Percentiles rank a stretch among this genome's conserved stretches.
phyloP scores from a whole-genome alignment of 192 early-diverging fungal genomes.

The Coemansia sp. region DNA sequence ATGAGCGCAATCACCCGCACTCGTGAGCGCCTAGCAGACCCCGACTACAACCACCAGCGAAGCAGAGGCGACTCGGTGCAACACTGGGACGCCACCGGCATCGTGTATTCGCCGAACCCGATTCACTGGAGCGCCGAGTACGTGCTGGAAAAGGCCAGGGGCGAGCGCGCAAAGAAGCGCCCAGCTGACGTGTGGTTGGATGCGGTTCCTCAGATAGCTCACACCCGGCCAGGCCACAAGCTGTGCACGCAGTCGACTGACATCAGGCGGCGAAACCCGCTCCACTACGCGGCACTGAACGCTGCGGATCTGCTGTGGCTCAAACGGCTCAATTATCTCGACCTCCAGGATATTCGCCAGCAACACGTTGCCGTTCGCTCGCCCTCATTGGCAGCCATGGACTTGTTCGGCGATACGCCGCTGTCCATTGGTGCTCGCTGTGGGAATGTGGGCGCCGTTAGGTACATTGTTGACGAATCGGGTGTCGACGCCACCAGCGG shows the following conservation, averaged over 20 bases:
- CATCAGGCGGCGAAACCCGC: conserved; percentile 36
- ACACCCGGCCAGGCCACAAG: conserved; percentile 13
- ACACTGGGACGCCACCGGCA: conserved; percentile 15
- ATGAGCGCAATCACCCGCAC: conserved; percentile 25
- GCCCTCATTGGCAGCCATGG: conserved; percentile 23
- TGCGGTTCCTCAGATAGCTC: conserved; percentile 22
- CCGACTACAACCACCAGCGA: conserved; percentile 9
- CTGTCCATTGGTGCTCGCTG: conserved; percentile 41
- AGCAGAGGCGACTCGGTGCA: not conserved
- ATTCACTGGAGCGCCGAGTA: conserved; percentile 41
- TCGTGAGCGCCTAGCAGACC: conserved; percentile 15
- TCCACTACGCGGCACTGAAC: conserved; percentile 44
- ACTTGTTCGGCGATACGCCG: conserved; percentile 42
- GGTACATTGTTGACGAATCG: conserved; percentile 47
- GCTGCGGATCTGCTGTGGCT: conserved; percentile 35
- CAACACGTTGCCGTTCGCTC: conserved; percentile 6
- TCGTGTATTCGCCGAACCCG: conserved; percentile 20
- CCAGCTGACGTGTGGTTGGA: conserved; percentile 40
- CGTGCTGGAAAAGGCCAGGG: conserved; percentile 34
- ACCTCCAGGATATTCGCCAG: conserved; percentile 26
- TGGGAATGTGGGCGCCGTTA: conserved; percentile 30
- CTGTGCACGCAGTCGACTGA: conserved; percentile 21
- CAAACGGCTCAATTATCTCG: conserved; percentile 27
- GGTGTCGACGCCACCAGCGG: conserved; percentile 18
- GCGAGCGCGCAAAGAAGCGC: conserved; percentile 18